Evolutionary conservation across 805 yeast species (phyloP), one percentile per base, ranked within the genome.

Genomic region (Brettanomyces sp.): DNA sequence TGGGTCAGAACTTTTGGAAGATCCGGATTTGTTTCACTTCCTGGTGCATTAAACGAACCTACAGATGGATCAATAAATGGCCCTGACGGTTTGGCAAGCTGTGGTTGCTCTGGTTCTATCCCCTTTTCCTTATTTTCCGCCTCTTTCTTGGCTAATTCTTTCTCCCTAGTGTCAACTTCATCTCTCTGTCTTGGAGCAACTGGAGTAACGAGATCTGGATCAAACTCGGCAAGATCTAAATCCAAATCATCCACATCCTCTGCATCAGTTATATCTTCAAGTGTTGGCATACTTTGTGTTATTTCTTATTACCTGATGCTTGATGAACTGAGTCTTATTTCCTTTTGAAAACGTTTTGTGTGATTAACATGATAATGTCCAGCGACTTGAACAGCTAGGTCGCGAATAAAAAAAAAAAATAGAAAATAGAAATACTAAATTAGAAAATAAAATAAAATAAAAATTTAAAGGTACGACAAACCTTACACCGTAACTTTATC

Each of bases 241-340:
- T 91, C 96, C 80, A 88, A 72, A 67, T 89, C 82, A 59, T 90
- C 97, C 65, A 91, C 80, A 56, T 83, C 90, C 52, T 86, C 95
- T 57, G 79, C 85, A 60, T 83, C 89, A 47, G 69, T 72, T 47
- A 85, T 79, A 55, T 84, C 90, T 61, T 85, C 95, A 46, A 85
- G 62, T 33, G 68, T 70, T 11, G 95, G 93, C 81, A 79, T 80
- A 39, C 51, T 53, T 22, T 36, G 11, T 13, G 7, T 28, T 38
- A 23, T 21, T 28, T 28, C 7, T 28, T 28, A 6, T 6, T 3
- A 28, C 7, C 32, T 6, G 32, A 7, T 28, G 11, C 32, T 28
- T 28, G 32, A 9, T 28, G 32, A 28, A 28, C 7, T 28, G 11
- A 7, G 32, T 28, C 1, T 28, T 28, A 28, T 28, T 28, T 28